Evolutionary conservation across 495 filamentous ascomycete species (phyloP).

Genomic region (Podospora tetraspora): DNA sequence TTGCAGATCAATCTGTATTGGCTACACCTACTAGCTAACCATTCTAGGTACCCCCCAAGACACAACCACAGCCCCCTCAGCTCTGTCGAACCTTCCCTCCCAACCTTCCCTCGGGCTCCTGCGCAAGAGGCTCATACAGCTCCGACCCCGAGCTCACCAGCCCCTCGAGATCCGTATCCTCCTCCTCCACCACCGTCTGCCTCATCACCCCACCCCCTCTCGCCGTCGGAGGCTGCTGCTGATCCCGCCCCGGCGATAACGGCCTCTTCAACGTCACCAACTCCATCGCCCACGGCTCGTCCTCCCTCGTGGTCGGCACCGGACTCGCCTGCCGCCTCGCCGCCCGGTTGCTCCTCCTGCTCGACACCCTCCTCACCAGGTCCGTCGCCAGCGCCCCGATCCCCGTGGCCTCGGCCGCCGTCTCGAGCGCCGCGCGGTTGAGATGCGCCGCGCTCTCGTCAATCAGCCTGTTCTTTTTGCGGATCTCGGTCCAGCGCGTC

Average conservation of each 20-base stretch:
- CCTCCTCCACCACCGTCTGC: constrained; percentile 27
- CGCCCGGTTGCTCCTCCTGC: constrained; percentile 25
- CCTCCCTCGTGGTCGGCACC: constrained; percentile 20
- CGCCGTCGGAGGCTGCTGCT: constrained; percentile 13
- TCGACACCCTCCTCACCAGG: constrained; percentile 35
- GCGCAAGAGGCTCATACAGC: neutral
- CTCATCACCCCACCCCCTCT: constrained; percentile 30
- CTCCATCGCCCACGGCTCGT: constrained; percentile 6
- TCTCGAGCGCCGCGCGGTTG: constrained; percentile 35
- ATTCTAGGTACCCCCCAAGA: neutral
- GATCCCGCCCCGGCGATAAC: constrained; percentile 3
- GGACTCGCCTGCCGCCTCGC: neutral
- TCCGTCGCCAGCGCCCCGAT: constrained; percentile 30
- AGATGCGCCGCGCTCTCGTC: constrained; percentile 37
- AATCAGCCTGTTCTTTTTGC: constrained; percentile 58
- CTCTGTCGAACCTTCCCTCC: neutral
- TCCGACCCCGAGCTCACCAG: constrained; percentile 9
- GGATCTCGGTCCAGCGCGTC: constrained; percentile 66
- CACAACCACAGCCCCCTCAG: neutral
- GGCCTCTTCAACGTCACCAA: neutral
- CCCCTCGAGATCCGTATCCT: constrained; percentile 2
- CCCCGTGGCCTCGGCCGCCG: constrained; percentile 32
- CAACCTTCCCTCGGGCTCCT: neutral
- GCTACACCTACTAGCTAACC: neutral
- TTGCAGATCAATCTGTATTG: neutral